Evolutionary conservation across 768 basidiomycete genomes (phyloP).

Genomic region (Pleurotus djamor): DNA sequence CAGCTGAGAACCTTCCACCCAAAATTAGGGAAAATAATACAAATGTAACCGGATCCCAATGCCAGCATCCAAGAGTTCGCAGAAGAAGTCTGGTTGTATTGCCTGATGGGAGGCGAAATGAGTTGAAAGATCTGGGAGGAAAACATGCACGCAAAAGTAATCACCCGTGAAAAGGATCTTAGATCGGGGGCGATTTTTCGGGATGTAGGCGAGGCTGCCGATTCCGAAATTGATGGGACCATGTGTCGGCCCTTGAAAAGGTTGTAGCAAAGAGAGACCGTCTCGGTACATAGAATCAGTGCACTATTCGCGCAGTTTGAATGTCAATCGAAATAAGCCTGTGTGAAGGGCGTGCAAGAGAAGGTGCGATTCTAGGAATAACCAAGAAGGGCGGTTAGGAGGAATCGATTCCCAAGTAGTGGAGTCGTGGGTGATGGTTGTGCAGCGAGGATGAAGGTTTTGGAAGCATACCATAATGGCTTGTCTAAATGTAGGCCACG

Average conservation of each 20-base stretch:
- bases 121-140: too few relatives aligned
- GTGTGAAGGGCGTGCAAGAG: not conserved
- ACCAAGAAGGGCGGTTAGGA: not conserved
- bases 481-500: not conserved
- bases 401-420: not conserved
- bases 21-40: too few relatives aligned
- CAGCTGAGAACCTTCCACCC: too few relatives aligned
- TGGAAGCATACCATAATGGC: not conserved
- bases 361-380: not conserved
- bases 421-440: too few relatives aligned
- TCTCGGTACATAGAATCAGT: not conserved
- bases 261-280: not conserved
- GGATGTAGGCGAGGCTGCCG: not conserved
- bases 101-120: too few relatives aligned
- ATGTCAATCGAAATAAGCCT: slow-evolving; percentile 1
- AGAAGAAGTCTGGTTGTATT: too few relatives aligned
- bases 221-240: not conserved
- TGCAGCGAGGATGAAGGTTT: not conserved
- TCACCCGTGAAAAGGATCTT: not conserved
- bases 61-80: too few relatives aligned
- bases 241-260: slow-evolving; percentile 1
- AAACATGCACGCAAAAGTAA: too few relatives aligned
- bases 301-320: slow-evolving; percentile 6
- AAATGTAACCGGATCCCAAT: too few relatives aligned
- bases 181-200: slow-evolving; percentile 4